These are phyloP conservation scores for Turnera subulata DNA, from an alignment of 345 rosid species.

Conservation along the genomic window DNA sequence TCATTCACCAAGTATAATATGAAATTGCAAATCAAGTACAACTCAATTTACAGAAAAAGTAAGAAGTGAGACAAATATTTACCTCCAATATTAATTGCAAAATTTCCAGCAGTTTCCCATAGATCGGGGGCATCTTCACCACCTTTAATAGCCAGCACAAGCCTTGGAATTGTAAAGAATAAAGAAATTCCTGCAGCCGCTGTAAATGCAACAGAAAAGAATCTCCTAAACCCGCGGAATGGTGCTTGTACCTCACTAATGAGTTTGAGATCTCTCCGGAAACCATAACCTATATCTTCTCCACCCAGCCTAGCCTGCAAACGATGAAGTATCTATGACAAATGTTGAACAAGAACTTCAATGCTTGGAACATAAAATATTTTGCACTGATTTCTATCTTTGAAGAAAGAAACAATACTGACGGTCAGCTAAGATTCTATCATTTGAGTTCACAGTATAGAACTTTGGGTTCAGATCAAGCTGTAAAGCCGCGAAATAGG, in stretches of 20 bases:
- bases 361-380: not conserved
- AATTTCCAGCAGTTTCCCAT: slow-evolving; percentile 69
- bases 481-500: not conserved
- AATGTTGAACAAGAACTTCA: slow-evolving; percentile 1
- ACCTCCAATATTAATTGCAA: slow-evolving; percentile 90
- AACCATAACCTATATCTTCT: slow-evolving; percentile 85
- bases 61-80: slow-evolving; percentile 7
- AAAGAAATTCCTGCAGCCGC: slow-evolving; percentile 94
- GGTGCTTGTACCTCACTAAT: slow-evolving; percentile 98
- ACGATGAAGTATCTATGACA: slow-evolving; percentile 15
- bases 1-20: not conserved
- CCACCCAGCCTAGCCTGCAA: slow-evolving; percentile 91
- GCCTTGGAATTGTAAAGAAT: slow-evolving; percentile 78
- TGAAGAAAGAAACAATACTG: not conserved
- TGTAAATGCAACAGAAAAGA: slow-evolving; percentile 68
- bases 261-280: slow-evolving; percentile 90
- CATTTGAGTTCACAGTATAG: not conserved
- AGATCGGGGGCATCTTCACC: slow-evolving; percentile 84
- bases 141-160: slow-evolving; percentile 60
- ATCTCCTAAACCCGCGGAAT: slow-evolving; percentile 84
- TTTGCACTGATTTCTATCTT: not conserved
- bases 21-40: not conserved
- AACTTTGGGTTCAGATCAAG: not conserved
- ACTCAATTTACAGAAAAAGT: not conserved
- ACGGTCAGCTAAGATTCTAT: not conserved